phyloP scores from a whole-genome alignment of 306 rosid genomes.

The Castanea sativa region DNA sequence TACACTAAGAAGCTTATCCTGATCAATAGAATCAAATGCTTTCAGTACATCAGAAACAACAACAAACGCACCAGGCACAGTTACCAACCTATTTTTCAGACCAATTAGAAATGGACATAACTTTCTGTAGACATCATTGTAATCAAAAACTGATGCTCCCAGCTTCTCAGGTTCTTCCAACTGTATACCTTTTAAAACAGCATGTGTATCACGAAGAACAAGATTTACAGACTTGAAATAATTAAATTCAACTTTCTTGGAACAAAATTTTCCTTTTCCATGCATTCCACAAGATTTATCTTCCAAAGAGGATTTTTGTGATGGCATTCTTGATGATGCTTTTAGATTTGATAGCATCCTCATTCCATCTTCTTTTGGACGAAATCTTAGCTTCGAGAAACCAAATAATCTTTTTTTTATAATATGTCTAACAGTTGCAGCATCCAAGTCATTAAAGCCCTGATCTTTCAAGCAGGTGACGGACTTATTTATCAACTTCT shows the following conservation, averaged over 20 bases:
- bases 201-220: slow-evolving; percentile 66
- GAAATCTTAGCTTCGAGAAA: slow-evolving; percentile 82
- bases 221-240: slow-evolving; percentile 61
- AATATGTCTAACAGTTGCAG: slow-evolving; percentile 51
- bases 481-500: slow-evolving; percentile 54
- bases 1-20: slow-evolving; percentile 67
- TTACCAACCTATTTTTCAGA: slow-evolving; percentile 34
- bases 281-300: slow-evolving; percentile 20
- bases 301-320: slow-evolving; percentile 19
- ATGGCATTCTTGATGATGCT: slow-evolving; percentile 60
- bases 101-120: slow-evolving; percentile 56
- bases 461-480: slow-evolving; percentile 48
- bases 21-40: slow-evolving; percentile 84
- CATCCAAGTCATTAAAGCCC: slow-evolving; percentile 52
- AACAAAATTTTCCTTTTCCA: slow-evolving; percentile 14
- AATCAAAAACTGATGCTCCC: slow-evolving; percentile 91
- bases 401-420: slow-evolving; percentile 70
- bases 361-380: slow-evolving; percentile 77
- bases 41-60: slow-evolving; percentile 78
- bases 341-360: slow-evolving; percentile 85
- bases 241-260: slow-evolving; percentile 22
- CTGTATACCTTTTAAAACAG: slow-evolving; percentile 60
- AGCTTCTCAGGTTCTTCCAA: slow-evolving; percentile 59
- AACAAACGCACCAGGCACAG: slow-evolving; percentile 48
- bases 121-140: slow-evolving; percentile 73